Conservation (phyloP, 306 rosid species). For the Mucuna pruriens region DNA sequence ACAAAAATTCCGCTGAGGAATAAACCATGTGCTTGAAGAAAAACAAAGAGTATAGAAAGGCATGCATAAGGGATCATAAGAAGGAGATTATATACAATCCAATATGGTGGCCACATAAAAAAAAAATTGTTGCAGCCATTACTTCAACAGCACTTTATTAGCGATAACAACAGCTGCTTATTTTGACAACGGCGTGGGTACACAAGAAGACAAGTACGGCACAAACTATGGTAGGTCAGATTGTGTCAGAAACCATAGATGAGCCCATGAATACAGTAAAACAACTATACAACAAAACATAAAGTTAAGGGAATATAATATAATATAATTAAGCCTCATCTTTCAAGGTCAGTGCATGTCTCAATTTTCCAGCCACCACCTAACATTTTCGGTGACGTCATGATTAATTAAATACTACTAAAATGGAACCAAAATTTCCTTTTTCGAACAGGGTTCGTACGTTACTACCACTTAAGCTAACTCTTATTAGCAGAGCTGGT, state of each 20-base stretch:
- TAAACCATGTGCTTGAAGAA: background rate
- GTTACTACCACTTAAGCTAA: background rate
- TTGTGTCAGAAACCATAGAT: constrained; percentile 6
- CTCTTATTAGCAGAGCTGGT: background rate
- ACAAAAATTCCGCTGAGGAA: background rate
- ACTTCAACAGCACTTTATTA: constrained; percentile 39
- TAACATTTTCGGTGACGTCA: background rate
- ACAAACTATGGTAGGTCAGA: constrained; percentile 16
- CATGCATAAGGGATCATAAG: constrained; percentile 8
- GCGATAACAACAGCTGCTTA: constrained; percentile 36
- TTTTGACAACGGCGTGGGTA: constrained; percentile 33
- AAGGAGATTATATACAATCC: constrained; percentile 33
- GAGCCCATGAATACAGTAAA: background rate
- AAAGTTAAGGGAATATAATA: background rate
- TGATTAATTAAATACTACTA: background rate
- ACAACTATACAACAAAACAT: background rate
- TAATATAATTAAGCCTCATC: background rate
- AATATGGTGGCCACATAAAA: background rate
- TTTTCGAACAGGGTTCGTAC: background rate
- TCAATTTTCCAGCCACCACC: background rate
- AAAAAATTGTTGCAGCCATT: constrained; percentile 22
- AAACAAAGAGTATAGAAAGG: background rate
- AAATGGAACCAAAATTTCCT: background rate
- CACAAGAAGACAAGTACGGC: constrained; percentile 29
- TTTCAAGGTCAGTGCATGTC: background rate